Evolutionary conservation across 352 stramenopile species (phyloP), one percentile per base, ranked within the genome.

Genomic region (Phytophthora kernoviae): DNA sequence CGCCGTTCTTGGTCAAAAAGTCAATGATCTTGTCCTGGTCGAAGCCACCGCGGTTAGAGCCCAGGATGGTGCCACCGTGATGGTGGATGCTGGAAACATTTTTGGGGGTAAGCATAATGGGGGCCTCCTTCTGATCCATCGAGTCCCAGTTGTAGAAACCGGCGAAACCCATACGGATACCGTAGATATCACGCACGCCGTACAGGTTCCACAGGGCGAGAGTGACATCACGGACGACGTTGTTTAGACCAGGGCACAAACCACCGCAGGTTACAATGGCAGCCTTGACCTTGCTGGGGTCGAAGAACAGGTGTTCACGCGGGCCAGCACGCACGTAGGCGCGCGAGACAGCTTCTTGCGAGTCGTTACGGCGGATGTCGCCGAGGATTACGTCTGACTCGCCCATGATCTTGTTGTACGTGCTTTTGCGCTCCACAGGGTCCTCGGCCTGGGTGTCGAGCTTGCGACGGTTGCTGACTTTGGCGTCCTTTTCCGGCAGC

Each of bases 221-320:
- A 10, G 95, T 98, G 56, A 99, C 92, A 70, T 99, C 96, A 53
- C 96, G 88, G 58, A 99, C 94, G 22, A 99, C 94, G 72, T 99
- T 99, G 79, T 99, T 99, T n/a, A 99, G 79, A 5, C 97, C 97
- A 15, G 97, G 97, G 62, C 95, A 98, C 21, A 99, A 75, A 2
- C 96, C 96, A 39, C 94, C 92, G 67, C 91, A 98, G 12, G 93
- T 98, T 27, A 98, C 90, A 49, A 98, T 95, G 20, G 90, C 93
- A 9, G 88, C 92, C 64, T 94, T 90, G 32, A 96, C 85, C 44
- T 83, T 76, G 7, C 68, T 24, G 6, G 86, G 86, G 54, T 93
- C 79, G 40, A 93, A 95, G 68, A 79, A 94, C n/a, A 93, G 76
- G 49, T 62, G 61, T 22, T 52, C 64, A 22, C 86, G 80, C 12